Evolutionary conservation across 1,139 yeast species (phyloP), one percentile per base, ranked within the genome.

Genomic region (Geotrichum cucujoidarum): DNA sequence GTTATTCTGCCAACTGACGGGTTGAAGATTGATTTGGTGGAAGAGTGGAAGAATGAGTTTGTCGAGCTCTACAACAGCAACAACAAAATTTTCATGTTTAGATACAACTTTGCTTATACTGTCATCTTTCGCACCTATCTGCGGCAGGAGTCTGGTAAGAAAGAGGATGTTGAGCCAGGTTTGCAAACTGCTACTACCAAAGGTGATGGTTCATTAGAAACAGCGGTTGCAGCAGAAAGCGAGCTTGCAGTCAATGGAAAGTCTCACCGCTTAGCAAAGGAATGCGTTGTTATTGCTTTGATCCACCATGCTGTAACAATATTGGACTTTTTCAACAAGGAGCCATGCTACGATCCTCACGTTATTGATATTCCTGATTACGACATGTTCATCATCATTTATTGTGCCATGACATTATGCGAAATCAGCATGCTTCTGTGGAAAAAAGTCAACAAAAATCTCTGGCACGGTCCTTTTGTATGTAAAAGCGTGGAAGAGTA

Each of bases 401-500:
- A 47, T 32, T 47, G 47, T 20, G 47, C 40, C 14, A 43, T 47
- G 47, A 47, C 50, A 1, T 27, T 47, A 32, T 43, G 50, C 32
- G 50, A 47, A 25, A 27, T 43, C 10, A 25, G 43, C 10, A 47
- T 43, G 43, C 33, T 47, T 11, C 27, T 47, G 1, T 43, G 46
- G 37, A 41, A 47, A 29, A 47, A 47, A 38, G 49, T 46, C 13
- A 8, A 31, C n/a, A 38, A 36, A 17, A 46, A 46, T 24, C 30
- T 46, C 7, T 46, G 49, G 49, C n/a, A 33, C 14, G 49, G 49
- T 3, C 13, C 33, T 14, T 46, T 46, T 16, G 33, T 30, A n/a
- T 46, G 49, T 29, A 35, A n/a, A 11, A 33, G 42, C n/a, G 45
- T 46, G 6, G 49, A 46, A n/a, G 49, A 46, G 40, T 46, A 46